Evolutionary conservation across 768 basidiomycete species (phyloP).

Genomic region (Psilocybe subaeruginosa): DNA sequence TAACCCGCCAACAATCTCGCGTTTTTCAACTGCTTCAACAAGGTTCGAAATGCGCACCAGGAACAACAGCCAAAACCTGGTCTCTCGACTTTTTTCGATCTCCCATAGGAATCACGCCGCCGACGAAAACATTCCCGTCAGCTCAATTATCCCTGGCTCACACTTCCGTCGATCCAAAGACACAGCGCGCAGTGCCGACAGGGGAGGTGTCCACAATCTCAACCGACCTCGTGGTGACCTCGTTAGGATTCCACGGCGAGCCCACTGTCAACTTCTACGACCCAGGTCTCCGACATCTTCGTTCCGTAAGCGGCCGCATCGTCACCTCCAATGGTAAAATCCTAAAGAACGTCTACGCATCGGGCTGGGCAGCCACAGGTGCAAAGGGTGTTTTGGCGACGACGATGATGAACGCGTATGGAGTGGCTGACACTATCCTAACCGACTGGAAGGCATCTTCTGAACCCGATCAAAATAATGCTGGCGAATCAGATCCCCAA

Average conservation of each 20-base stretch:
- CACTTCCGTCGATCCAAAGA: conserved; percentile 55
- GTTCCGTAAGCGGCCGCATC: conserved; percentile 55
- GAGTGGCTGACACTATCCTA: conserved; percentile 72
- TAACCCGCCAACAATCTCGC: conserved; percentile 68
- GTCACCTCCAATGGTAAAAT: conserved; percentile 36
- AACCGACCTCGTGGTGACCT: conserved; percentile 85
- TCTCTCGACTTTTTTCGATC: conserved; percentile 81
- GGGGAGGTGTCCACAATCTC: conserved; percentile 50
- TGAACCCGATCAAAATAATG: not conserved
- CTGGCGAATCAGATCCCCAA: conserved; percentile 15
- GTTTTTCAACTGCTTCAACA: conserved; percentile 67
- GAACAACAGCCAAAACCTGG: conserved; percentile 68
- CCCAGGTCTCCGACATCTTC: conserved; percentile 54
- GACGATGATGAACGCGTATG: conserved; percentile 93
- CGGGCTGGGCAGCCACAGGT: conserved; percentile 93
- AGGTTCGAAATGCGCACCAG: conserved; percentile 55
- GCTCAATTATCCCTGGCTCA: conserved; percentile 60
- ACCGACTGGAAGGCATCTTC: conserved; percentile 45
- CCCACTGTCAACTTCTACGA: conserved; percentile 64
- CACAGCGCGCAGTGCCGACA: conserved; percentile 54
- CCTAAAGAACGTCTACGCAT: conserved; percentile 77
- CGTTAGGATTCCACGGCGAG: conserved; percentile 84
- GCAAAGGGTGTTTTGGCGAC: conserved; percentile 90
- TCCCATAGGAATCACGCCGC: conserved; percentile 52
- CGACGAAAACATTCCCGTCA: conserved; percentile 22